Base-by-base conservation (phyloP, 371 early-diverging fungal genomes). In the Rhizopus arrhizus region DNA sequence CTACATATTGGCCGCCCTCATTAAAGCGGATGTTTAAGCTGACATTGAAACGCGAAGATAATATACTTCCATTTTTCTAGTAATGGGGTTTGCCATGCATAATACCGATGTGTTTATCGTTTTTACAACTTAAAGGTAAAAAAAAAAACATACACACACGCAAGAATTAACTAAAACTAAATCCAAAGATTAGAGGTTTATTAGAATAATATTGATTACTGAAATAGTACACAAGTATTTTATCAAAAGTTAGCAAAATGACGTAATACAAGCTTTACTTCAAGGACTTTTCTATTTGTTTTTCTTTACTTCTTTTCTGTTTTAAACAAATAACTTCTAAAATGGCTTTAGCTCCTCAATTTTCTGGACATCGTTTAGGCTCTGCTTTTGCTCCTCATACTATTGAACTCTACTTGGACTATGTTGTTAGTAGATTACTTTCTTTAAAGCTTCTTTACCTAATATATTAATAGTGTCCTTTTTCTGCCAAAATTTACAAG, bases 371-470 rank as follows among this genome's bases (percentile, higher is more conserved):
- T 53, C 81, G 85, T 36, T 70, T 81, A 49, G 88, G 88, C 22
- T 57, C 77, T 31, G 62, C 62, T 47, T 35, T 61, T 3, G 82
- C 86, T 7, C 75, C 80, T 13, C 82, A 87, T 50, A 80, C 81
- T 0, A 68, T 90, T 34, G 90, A 90, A 57, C 52, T 82, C 33
- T 88, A 84, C 61, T 69, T 89, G 40, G 89, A 90, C 69, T 90
- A 83, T 64, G 84, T 84, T 47, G 85, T 82, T 33, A 47, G 49
- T 53, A 48, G 70, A 65, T 40, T 73, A 74, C 4, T 74, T 64
- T 57, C 32, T 52, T 15, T 43, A 22, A 22, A 22, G 22, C 22
- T 22, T 22, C 22, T 22, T 22, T 22, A 22, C 22, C 5, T 43
- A 13, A 15, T 43, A 15, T 43, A 5, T 58, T 34, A 16, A 16